Conservation (phyloP, 176 grass and related monocot genomes). For the Oropetium thomaeum region DNA sequence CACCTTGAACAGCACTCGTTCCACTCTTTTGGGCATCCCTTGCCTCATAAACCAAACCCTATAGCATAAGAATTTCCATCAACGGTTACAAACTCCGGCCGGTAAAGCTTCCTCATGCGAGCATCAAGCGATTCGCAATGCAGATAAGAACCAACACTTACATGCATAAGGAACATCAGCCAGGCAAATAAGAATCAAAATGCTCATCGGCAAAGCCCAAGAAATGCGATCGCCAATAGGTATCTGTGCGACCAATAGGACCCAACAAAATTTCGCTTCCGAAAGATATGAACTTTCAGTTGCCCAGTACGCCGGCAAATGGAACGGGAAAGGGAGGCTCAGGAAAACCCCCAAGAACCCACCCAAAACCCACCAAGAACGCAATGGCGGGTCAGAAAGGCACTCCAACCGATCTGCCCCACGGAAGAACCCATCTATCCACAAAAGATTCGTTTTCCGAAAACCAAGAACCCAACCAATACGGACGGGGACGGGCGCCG, state of each 20-base stretch:
- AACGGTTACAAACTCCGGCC: not conserved
- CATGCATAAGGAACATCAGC: not conserved
- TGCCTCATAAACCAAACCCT: slow-evolving; percentile 29
- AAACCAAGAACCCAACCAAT: not conserved
- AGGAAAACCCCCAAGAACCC: not conserved
- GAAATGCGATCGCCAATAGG: not conserved
- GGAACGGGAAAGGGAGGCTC: not conserved
- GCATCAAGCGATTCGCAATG: not conserved
- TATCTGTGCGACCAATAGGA: not conserved
- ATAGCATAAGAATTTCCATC: not conserved
- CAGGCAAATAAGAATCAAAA: not conserved
- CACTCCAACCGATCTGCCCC: not conserved
- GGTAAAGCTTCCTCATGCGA: not conserved
- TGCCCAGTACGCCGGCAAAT: not conserved
- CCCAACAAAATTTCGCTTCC: not conserved
- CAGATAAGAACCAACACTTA: not conserved
- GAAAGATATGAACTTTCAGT: not conserved
- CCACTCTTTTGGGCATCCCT: not conserved
- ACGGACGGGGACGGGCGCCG: not conserved
- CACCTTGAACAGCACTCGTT: not conserved
- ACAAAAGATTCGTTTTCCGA: not conserved
- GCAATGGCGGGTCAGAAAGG: not conserved
- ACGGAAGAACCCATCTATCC: not conserved
- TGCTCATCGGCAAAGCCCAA: not conserved
- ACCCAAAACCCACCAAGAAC: slow-evolving; percentile 8